These are phyloP conservation scores for Ambrosia artemisiifolia DNA, from an alignment of 129 eudicot genomes.

Conservation along the genomic window DNA sequence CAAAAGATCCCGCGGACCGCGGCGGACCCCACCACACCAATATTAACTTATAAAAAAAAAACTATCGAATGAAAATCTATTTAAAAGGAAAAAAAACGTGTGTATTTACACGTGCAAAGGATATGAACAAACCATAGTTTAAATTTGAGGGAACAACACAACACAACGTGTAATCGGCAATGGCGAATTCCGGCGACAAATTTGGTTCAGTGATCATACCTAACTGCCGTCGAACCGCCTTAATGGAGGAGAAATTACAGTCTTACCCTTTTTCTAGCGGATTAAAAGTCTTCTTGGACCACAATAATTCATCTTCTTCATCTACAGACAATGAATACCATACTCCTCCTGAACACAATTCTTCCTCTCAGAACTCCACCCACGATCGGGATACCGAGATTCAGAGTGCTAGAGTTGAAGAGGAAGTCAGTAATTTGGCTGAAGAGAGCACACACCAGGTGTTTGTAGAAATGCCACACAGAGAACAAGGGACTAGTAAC, in stretches of 20 bases:
- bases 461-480: constrained; percentile 26
- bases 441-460: neutral
- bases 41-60: too few relatives aligned
- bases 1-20: too few relatives aligned
- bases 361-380: constrained; percentile 24
- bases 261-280: constrained; percentile 36
- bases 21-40: too few relatives aligned
- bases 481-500: neutral
- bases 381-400: neutral
- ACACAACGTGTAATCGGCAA: neutral
- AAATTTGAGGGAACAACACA: neutral
- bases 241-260: constrained; percentile 35
- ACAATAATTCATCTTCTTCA: constrained; percentile 2
- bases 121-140: neutral
- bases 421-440: neutral
- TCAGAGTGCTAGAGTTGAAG: neutral
- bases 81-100: too few relatives aligned
- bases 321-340: constrained; percentile 29
- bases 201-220: constrained; percentile 23
- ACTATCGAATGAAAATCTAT: too few relatives aligned
- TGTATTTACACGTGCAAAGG: neutral
- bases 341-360: constrained; percentile 38
- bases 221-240: constrained; percentile 32
- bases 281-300: constrained; percentile 21
- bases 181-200: constrained; percentile 32